A percentile compares a stretch with the other conserved stretches of the same genome.
Conservation (phyloP, 345 rosid genomes). For the Melaleuca quinquenervia region DNA sequence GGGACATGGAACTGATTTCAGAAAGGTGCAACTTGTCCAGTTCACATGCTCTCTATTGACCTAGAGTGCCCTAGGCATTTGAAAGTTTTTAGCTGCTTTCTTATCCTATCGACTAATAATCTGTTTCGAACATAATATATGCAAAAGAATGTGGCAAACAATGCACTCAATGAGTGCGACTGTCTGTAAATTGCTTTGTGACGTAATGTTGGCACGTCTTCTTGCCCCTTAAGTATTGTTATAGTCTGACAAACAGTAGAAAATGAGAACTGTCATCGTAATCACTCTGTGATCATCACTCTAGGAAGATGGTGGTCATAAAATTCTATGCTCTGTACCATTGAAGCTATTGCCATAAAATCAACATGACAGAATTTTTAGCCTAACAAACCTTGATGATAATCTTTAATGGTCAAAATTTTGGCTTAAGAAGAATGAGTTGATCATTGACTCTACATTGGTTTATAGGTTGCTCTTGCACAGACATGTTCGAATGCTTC, state of each 20-base stretch:
- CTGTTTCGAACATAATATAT: not conserved
- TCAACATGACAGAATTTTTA: not conserved
- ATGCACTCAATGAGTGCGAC: not conserved
- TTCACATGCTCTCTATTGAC: not conserved
- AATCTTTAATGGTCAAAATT: not conserved
- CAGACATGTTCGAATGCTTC: conserved; percentile 80
- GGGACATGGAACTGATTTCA: not conserved
- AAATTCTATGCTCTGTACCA: not conserved
- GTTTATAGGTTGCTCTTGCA: conserved; percentile 62
- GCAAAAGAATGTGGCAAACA: not conserved
- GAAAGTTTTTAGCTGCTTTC: not conserved
- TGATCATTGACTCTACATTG: not conserved
- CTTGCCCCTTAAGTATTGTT: not conserved
- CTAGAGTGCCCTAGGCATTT: not conserved
- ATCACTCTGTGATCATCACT: not conserved
- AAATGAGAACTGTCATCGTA: not conserved
- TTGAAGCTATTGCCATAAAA: not conserved
- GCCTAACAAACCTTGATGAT: not conserved
- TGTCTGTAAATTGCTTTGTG: not conserved
- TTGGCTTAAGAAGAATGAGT: not conserved
- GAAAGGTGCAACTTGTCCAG: not conserved
- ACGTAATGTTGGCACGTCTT: not conserved
- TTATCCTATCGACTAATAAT: not conserved
- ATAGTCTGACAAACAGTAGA: not conserved
- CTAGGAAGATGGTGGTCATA: not conserved